These are phyloP conservation scores for Zygoascus biomembranicola DNA, from an alignment of 805 yeast species.

Conservation along the genomic window DNA sequence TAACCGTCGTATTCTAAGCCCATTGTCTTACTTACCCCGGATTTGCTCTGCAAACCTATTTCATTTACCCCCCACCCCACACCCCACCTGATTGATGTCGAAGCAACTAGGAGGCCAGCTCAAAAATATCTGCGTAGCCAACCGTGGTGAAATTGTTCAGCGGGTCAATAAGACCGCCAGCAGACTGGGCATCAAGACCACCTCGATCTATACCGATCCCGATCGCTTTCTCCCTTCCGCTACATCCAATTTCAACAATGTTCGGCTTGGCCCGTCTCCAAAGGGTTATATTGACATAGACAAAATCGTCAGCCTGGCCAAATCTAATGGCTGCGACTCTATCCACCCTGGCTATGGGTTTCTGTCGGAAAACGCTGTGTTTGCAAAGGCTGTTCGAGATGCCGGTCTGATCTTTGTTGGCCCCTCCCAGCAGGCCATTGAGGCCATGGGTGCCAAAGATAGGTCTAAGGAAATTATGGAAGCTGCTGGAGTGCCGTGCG, in stretches of 20 bases:
- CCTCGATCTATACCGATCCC: conserved; percentile 26
- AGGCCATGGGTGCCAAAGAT: conserved; percentile 29
- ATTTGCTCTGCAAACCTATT: no score
- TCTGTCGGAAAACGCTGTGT: conserved; percentile 37
- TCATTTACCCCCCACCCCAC: neutral
- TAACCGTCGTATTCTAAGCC: no score
- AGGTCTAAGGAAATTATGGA: conserved; percentile 27
- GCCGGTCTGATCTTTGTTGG: conserved; percentile 29
- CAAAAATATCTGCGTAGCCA: conserved; percentile 38
- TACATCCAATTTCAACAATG: conserved; percentile 15
- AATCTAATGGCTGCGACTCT: conserved; percentile 43
- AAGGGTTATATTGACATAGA: conserved; percentile 34
- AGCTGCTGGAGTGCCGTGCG: conserved; percentile 27
- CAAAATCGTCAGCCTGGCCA: conserved; percentile 41
- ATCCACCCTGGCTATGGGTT: conserved; percentile 53
- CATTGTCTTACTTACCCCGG: no score
- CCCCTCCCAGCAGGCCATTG: conserved; percentile 27
- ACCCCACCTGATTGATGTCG: neutral
- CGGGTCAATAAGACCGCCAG: conserved; percentile 23
- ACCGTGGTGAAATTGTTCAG: conserved; percentile 46
- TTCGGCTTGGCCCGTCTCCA: conserved; percentile 20
- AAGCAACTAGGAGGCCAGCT: neutral
- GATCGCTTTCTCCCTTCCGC: conserved; percentile 23
- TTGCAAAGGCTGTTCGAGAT: conserved; percentile 26
- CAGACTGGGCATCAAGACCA: conserved; percentile 25